These are phyloP conservation scores for Botrytis pseudocinerea DNA, from an alignment of 2,329 filamentous ascomycete genomes.

Conservation along the genomic window DNA sequence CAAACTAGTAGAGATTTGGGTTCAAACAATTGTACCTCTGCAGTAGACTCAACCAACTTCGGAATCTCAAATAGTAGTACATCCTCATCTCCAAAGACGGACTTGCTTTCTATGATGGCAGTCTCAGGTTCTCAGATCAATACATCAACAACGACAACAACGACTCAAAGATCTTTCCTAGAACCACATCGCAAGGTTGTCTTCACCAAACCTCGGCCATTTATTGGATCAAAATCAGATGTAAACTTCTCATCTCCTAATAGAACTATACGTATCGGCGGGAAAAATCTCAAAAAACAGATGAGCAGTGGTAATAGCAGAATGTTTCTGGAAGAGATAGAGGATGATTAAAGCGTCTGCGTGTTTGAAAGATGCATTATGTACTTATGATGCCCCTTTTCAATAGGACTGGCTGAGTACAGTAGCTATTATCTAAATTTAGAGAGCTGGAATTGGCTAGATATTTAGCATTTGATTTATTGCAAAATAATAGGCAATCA, in stretches of 20 bases:
- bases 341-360: conserved; percentile 5
- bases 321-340: conserved; percentile 7
- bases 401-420: neutral
- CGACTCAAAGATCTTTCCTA: no score
- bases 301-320: neutral
- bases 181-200: neutral
- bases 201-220: conserved; percentile 18
- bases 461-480: neutral
- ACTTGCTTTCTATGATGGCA: conserved; percentile 20
- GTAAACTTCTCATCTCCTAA: neutral
- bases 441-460: neutral
- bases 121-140: conserved; percentile 5
- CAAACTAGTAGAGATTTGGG: neutral
- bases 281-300: neutral
- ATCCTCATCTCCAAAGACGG: neutral
- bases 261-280: neutral
- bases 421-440: neutral
- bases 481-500: neutral
- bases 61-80: neutral
- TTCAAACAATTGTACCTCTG: neutral
- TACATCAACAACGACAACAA: neutral
- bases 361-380: neutral
- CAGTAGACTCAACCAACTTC: neutral
- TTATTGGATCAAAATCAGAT: neutral
- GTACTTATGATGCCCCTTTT: neutral